phyloP scores from a whole-genome alignment of 1,284 basidiomycete genomes.

The Mycena citricolor region DNA sequence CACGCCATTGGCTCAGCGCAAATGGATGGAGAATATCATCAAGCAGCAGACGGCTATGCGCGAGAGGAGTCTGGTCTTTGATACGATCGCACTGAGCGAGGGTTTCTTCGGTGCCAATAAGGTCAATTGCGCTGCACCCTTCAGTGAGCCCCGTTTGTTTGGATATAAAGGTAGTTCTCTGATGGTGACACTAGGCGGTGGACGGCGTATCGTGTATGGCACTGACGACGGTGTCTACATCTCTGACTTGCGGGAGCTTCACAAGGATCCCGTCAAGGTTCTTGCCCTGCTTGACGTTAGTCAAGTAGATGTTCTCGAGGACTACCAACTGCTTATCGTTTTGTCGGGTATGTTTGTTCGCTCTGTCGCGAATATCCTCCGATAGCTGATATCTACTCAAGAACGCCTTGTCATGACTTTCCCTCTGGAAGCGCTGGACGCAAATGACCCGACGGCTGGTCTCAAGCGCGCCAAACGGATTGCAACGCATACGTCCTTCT shows the following conservation, averaged over 20 bases:
- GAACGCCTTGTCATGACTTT: conserved; percentile 97
- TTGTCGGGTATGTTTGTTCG: conserved; percentile 73
- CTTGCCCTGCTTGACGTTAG: conserved; percentile 87
- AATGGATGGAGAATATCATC: conserved; percentile 93
- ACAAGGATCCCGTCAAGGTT: conserved; percentile 87
- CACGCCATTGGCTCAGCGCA: conserved; percentile 82
- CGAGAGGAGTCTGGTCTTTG: conserved; percentile 86
- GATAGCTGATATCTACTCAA: conserved; percentile 30
- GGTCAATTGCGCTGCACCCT: conserved; percentile 95
- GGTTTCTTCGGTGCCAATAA: conserved; percentile 87
- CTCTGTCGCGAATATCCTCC: conserved; percentile 8
- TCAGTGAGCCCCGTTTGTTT: conserved; percentile 58
- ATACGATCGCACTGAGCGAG: conserved; percentile 83
- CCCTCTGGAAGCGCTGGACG: conserved; percentile 91
- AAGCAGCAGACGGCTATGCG: conserved; percentile 87
- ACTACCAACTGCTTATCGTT: conserved; percentile 94
- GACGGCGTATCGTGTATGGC: conserved; percentile 90
- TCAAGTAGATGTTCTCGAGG: conserved; percentile 96
- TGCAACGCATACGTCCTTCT: conserved; percentile 95
- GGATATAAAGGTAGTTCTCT: no score
- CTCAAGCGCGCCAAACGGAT: conserved; percentile 94
- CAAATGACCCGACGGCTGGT: conserved; percentile 86
- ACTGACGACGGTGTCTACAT: conserved; percentile 97
- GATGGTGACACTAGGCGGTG: no score
- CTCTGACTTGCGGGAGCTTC: conserved; percentile 77